Evolutionary conservation across 1,284 basidiomycete genomes (phyloP), one percentile per base, ranked within the genome.

Genomic region (Sanghuangporus weigelae): DNA sequence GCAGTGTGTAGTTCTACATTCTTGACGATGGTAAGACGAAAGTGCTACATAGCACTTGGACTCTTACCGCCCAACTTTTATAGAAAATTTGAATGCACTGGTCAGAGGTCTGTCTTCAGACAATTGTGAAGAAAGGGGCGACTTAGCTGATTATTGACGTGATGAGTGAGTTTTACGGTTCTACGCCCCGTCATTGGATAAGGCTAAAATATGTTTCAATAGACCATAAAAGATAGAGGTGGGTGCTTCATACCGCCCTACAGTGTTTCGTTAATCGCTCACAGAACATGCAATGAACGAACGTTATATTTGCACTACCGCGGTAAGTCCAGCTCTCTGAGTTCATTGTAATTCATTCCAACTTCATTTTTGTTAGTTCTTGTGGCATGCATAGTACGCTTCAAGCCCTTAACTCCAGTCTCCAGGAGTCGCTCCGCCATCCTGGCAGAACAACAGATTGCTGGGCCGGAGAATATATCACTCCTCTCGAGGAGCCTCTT

Each of bases 401-500:
- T 7, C 14, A 14, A 40, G 39, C 7, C 7, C 7, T 40, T 40
- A 7, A 40, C 39, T 40, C 14, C 7, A 7, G 7, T 14, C 14
- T 40, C 39, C 39, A 7, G 39, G 7, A 14, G 14, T 7, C 39
- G 14, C 39, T 40, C 14, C 7, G 7, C 39, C 39, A 40, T 40
- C 7, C 7, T 40, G 14, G 7, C 7, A 40, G n/a, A n/a, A n/a
- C n/a, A 7, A 14, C 39, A 40, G 39, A 40, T 76, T 21, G 73
- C 71, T 35, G 66, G 69, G 72, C 40, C 71, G 77, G 66, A 40
- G 39, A 14, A 40, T 40, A 40, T 40, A 40, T 7, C 39, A 69
- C 72, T 44, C 75, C 80, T n/a, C 82, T 82, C 1, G 69, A 71
- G 7, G 71, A 77, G 59, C 76, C 77, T 14, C 72, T 86, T 21